phyloP scores from a whole-genome alignment of 2,329 filamentous ascomycete genomes.

The Sarocladium kiliense region DNA sequence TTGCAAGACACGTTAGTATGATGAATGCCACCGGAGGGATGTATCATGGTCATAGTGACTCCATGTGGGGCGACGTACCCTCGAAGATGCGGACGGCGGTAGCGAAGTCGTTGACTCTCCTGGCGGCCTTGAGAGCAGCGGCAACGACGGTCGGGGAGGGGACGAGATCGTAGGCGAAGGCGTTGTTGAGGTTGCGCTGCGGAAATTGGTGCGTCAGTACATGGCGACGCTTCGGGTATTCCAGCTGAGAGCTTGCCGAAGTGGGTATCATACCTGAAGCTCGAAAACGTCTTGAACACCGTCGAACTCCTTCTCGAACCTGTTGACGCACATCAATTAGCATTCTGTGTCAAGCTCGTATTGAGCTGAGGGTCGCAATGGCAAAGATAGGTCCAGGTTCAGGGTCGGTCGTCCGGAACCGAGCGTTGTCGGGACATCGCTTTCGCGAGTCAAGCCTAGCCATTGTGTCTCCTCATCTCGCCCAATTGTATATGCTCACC shows the following conservation, averaged over 20 bases:
- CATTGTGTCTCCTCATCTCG: not conserved
- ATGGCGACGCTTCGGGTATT: slow-evolving; percentile 1
- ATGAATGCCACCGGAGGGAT: not conserved
- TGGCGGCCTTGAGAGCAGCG: slow-evolving; percentile 87
- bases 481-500: slow-evolving; percentile 54
- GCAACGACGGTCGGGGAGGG: slow-evolving; percentile 86
- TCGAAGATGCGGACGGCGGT: slow-evolving; percentile 98
- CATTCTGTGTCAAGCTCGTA: slow-evolving; percentile 18
- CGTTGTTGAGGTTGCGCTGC: slow-evolving; percentile 94
- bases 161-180: slow-evolving; percentile 99
- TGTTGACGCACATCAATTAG: slow-evolving; percentile 35
- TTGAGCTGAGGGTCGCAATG: not conserved
- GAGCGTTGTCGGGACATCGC: not conserved
- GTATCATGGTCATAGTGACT: not conserved
- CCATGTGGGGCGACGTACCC: slow-evolving; percentile 53
- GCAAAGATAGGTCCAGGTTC: not conserved
- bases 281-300: slow-evolving; percentile 97
- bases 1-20: slow-evolving; percentile 14
- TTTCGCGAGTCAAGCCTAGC: not conserved
- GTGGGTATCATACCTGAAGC: slow-evolving; percentile 72
- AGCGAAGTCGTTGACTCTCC: slow-evolving; percentile 96
- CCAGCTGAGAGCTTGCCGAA: slow-evolving; percentile 10
- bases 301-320: slow-evolving; percentile 99
- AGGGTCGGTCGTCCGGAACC: not conserved
- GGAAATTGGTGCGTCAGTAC: slow-evolving; percentile 7